These are phyloP conservation scores for Lichtheimia ramosa DNA, from an alignment of 371 early-diverging fungal genomes.

Conservation along the genomic window DNA sequence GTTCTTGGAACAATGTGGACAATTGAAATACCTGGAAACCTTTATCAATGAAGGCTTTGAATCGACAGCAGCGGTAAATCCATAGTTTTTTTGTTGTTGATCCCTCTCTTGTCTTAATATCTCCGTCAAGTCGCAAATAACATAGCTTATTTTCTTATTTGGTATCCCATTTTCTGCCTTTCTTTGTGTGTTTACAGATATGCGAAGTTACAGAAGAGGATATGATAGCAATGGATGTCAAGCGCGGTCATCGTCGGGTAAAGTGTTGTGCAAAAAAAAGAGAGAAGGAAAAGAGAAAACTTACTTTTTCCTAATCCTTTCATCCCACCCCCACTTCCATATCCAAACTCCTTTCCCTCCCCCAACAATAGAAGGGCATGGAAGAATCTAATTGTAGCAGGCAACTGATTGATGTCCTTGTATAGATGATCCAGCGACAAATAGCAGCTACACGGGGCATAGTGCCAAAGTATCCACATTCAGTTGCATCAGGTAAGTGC, in stretches of 20 bases:
- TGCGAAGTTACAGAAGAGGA: constrained; percentile 50
- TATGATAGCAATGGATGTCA: constrained; percentile 44
- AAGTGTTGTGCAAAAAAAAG: constrained; percentile 3
- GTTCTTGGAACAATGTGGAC: constrained; percentile 31
- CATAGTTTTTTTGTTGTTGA: no score
- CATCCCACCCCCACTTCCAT: background rate
- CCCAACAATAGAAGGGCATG: constrained; percentile 1
- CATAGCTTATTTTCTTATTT: background rate
- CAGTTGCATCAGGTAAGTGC: constrained; percentile 25
- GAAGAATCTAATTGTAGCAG: background rate
- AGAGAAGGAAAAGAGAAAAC: constrained; percentile 1
- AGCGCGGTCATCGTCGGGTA: constrained; percentile 54
- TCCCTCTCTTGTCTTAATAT: no score
- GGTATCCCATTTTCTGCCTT: background rate
- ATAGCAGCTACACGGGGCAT: constrained; percentile 42
- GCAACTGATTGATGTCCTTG: background rate
- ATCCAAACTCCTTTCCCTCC: background rate
- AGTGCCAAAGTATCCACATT: constrained; percentile 25
- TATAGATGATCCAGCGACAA: constrained; percentile 46
- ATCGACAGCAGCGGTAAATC: constrained; percentile 36
- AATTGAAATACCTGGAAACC: constrained; percentile 27
- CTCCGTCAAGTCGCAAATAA: no score
- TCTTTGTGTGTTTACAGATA: constrained; percentile 22
- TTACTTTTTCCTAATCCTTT: constrained; percentile 11
- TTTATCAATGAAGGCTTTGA: constrained; percentile 52